Base-by-base conservation (phyloP, 306 rosid species). In the Lathyrus oleraceus region DNA sequence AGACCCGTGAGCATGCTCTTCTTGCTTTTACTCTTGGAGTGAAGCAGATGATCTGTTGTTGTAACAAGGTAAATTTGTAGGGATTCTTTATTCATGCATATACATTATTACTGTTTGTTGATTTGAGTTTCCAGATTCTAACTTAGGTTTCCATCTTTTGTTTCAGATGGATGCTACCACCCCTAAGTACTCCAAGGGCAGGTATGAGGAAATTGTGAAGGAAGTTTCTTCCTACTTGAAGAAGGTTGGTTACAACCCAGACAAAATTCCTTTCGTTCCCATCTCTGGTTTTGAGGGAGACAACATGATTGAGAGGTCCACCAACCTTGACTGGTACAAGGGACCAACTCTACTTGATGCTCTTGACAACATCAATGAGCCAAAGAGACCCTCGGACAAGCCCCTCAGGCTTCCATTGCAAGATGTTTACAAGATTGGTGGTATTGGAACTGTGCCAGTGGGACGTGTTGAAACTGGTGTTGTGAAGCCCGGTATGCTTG, bases 191-290 rank as follows among this genome's bases (percentile, higher is more conserved):
- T 81, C 88, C 0, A 84, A 84, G 80, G 86, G 80, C 1, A 79
- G 86, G 75, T 81, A 79, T 14, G 86, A 85, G 12, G 84, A 80
- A 80, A 80, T 79, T 16, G 56, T 82, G 54, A 80, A 80, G 77
- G 84, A 80, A 75, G 84, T 80, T 13, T 75, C 84, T 6, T 80
- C 84, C 5, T 82, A 85, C 72, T 64, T 85, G 83, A 85, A 85
- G 83, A 85, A 82, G 89, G 87, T 79, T 12, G 88, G 88, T 12
- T 85, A 85, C 88, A 81, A 84, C 81, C 88, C 85, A 1, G 88
- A 77, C 35, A 81, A 81, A 23, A 84, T 84, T 9, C 81, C 88
- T 1, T 84, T 84, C 7, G 88, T 84, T 5, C 88, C 88, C 17
- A 84, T 84, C 83, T 84, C 88, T 42, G 88, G 88, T 8, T 84